Evolutionary conservation across 768 basidiomycete species (phyloP), one percentile per base, ranked within the genome.

Genomic region (Amanita subjunquillea): DNA sequence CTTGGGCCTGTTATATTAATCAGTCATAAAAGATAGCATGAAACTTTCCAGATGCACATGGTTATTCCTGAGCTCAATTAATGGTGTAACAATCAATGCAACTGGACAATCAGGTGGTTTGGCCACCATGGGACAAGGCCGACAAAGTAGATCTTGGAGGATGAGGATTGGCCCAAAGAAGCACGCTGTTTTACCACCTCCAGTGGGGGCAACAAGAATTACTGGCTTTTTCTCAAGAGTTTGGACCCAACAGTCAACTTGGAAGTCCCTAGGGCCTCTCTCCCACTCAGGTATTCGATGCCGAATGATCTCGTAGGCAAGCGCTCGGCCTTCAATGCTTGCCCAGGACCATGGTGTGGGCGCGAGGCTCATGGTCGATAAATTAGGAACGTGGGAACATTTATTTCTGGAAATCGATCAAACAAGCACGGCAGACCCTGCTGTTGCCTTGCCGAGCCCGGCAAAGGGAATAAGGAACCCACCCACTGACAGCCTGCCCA

Each of bases 41-140:
- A 25, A 23, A 32, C 25, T 51, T n/a, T n/a, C n/a, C 17, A 27
- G 36, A 59, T 60, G 9, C 48, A 60, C 59, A 55, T 62, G 60
- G 9, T 48, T 60, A 43, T 60, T 60, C 39, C 61, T 58, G 0
- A 63, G 57, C 44, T 63, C 60, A 27, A 62, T 57, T 15, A 63
- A 38, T 12, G 59, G 59, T 49, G 59, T 59, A 2, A 63, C 54
- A 29, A 63, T 53, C 2, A 63, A 43, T 3, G 55, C 60, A 40
- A 61, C 52, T 3, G 57, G 58, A 7, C 44, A 37, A 7, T 46
- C 20, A 4, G 52, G 59, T 6, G 48, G 56, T 15, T 9, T 25
- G 23, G 23, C 23, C 23, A 25, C 23, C 23, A 2, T 4, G 4
- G 4, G 23, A 25, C 4, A 4, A 25, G 23, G 29, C 20, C 58